Evolutionary conservation across 495 filamentous ascomycete genomes (phyloP).

Genomic region (Hypoxylon crocopeplum): DNA sequence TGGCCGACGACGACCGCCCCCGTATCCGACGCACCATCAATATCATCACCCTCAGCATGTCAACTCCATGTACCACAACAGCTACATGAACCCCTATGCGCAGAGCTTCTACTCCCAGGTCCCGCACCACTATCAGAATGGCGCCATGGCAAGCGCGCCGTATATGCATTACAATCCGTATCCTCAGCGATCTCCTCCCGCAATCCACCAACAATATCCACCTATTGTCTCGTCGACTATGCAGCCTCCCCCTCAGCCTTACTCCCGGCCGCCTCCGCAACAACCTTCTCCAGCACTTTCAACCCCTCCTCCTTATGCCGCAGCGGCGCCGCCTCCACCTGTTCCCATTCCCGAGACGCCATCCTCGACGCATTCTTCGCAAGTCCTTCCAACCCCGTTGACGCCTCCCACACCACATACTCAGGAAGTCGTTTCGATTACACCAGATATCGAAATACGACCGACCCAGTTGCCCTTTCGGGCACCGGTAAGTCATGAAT

Average conservation of each 20-base stretch:
- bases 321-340: conserved; percentile 48
- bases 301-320: conserved; percentile 47
- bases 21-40: conserved; percentile 45
- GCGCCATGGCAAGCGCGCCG: conserved; percentile 39
- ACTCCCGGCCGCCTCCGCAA: conserved; percentile 47
- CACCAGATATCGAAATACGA: conserved; percentile 22
- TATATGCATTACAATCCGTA: conserved; percentile 52
- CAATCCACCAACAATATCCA: conserved; percentile 51
- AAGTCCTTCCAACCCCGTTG: conserved; percentile 46
- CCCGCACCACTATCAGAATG: conserved; percentile 52
- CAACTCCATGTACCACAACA: conserved; percentile 41
- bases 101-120: conserved; percentile 47
- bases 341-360: conserved; percentile 45
- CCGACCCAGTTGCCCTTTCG: conserved; percentile 55
- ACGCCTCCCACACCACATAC: conserved; percentile 45
- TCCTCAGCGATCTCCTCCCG: conserved; percentile 44
- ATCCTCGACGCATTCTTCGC: conserved; percentile 54
- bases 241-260: conserved; percentile 44
- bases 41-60: conserved; percentile 43
- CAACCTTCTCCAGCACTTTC: conserved; percentile 49
- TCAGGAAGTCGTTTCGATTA: conserved; percentile 19
- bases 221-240: conserved; percentile 47
- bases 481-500: conserved; percentile 64
- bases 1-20: conserved; percentile 41
- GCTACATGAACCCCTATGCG: conserved; percentile 48